phyloP scores from a whole-genome alignment of 208 protist genomes.

The Trypanosoma melophagium region DNA sequence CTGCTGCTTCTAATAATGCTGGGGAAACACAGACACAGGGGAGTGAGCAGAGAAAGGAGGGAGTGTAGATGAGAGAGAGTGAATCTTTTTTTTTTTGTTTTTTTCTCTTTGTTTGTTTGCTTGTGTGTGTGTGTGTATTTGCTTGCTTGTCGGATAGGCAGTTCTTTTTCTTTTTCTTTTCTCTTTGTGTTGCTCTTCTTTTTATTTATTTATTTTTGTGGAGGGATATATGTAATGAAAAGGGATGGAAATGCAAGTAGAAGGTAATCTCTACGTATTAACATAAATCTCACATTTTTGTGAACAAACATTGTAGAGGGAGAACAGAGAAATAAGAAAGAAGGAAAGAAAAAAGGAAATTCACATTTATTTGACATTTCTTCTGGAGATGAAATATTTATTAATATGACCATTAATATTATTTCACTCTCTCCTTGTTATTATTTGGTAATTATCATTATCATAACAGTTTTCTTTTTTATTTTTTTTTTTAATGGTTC shows the following conservation, averaged over 20 bases:
- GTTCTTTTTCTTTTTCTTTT: conserved; percentile 22
- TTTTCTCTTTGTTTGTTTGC: too few relatives aligned
- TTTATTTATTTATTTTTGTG: conserved; percentile 1
- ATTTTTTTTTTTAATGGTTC: conserved; percentile 9
- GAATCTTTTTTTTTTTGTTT: too few relatives aligned
- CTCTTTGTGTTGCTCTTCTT: background rate
- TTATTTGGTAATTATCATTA: conserved; percentile 11
- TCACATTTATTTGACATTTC: too few relatives aligned
- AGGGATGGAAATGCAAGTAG: background rate
- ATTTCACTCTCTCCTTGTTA: conserved; percentile 3
- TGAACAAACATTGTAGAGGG: background rate
- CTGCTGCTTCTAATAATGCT: background rate
- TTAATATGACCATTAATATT: too few relatives aligned
- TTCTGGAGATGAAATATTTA: too few relatives aligned
- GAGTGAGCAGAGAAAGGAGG: too few relatives aligned
- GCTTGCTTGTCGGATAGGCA: background rate
- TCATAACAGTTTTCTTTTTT: conserved; percentile 5
- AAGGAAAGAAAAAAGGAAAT: conserved; percentile 1
- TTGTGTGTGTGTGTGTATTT: too few relatives aligned
- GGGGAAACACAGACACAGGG: background rate
- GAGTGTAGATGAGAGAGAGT: background rate
- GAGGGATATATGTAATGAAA: too few relatives aligned
- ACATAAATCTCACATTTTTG: background rate
- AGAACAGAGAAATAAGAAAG: background rate
- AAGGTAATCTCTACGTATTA: background rate